Evolutionary conservation across 768 basidiomycete genomes (phyloP), one percentile per base, ranked within the genome.

Genomic region (Rhizopogon rudus): DNA sequence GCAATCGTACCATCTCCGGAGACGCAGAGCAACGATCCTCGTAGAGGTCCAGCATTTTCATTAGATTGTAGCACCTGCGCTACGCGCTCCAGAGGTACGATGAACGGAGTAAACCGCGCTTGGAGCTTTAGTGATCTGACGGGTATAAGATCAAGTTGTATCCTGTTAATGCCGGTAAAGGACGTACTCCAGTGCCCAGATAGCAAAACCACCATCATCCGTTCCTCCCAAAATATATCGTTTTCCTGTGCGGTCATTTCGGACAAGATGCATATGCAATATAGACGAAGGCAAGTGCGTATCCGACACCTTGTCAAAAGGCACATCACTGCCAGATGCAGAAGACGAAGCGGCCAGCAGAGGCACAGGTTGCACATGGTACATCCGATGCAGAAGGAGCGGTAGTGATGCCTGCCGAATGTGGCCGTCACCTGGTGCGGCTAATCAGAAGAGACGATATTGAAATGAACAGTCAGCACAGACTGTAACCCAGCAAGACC

Each of bases 1-100:
- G 86, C 92, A 57, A 94, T 81, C 2, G 93, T 92, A 1, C 93
- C 92, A 61, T 93, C 91, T 29, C 73, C 64, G 1, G 93, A 81
- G 6, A 91, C 67, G 62, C 90, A 93, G 10, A 96, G 65, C 3
- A 82, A 72, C 64, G 87, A 88, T 3, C 84, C 88, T 44, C 77
- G 76, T 22, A 95, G 65, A 6, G 83, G 76, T 1, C 85, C 84
- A 2, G 73, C 73, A 14, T 72, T 70, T 17, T 81, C 78, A 31
- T 79, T 74, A 6, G 73, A 71, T 40, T 67, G 65, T 45, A 67
- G 60, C 40, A 91, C 72, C 55, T 81, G 77, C 1, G 88, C 69
- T 22, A 89, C 82, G 13, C 77, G 71, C 9, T 67, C 60, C 10
- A 97, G 77, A 1, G 87, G 85, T 1, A 81, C 77, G 3, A 80